These are phyloP conservation scores for Rhynchosporium graminicola DNA, from an alignment of 2,329 filamentous ascomycete species.

Conservation along the genomic window DNA sequence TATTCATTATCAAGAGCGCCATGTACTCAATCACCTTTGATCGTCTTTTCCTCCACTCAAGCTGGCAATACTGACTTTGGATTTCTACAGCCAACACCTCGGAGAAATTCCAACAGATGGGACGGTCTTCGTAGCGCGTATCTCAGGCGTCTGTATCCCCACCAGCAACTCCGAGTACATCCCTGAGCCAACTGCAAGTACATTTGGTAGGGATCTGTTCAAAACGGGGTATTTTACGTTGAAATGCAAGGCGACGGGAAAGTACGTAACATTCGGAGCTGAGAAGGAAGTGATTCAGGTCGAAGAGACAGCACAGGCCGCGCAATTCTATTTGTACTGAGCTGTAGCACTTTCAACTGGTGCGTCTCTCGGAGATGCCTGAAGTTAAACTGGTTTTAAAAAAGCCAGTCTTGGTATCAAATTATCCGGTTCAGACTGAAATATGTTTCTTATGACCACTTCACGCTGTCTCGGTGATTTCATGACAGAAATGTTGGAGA, in stretches of 20 bases:
- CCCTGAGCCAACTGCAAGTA: conserved; percentile 2
- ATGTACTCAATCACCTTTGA: too few species aligned
- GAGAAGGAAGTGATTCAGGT: conserved; percentile 8
- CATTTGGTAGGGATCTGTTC: background rate
- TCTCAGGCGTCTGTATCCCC: background rate
- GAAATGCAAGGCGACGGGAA: background rate
- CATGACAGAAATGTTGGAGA: too few species aligned
- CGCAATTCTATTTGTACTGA: background rate
- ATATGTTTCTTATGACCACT: too few species aligned
- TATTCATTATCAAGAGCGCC: too few species aligned
- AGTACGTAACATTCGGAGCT: background rate
- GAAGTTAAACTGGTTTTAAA: too few species aligned
- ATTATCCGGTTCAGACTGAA: too few species aligned
- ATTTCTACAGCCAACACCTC: background rate
- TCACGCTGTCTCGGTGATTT: too few species aligned
- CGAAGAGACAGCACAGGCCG: background rate
- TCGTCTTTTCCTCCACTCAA: background rate
- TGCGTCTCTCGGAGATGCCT: too few species aligned
- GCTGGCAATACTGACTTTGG: background rate
- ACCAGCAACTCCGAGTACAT: conserved; percentile 6
- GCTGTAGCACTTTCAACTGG: too few species aligned
- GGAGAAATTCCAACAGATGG: too few species aligned
- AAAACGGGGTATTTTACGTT: conserved; percentile 10
- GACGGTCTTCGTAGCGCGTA: background rate
- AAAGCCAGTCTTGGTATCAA: too few species aligned